phyloP scores from a whole-genome alignment of 1,284 basidiomycete species.

The Chalciporus sp. region DNA sequence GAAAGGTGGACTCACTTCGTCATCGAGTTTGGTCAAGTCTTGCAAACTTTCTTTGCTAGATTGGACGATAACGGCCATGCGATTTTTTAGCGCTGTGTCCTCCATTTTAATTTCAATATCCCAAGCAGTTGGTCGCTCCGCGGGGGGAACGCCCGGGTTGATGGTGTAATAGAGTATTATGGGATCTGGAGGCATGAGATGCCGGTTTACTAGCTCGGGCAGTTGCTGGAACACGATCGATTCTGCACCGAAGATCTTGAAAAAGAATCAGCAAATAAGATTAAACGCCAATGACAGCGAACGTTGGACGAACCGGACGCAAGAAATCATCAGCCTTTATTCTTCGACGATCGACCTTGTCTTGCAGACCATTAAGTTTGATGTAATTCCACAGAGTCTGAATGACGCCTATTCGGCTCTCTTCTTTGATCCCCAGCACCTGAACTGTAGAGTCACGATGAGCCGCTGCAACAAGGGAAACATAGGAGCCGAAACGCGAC shows the following conservation, averaged over 20 bases:
- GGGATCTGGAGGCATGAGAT: conserved; percentile 79
- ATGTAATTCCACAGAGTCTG: conserved; percentile 93
- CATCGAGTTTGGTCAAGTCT: conserved; percentile 79
- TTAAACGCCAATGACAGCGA: neutral
- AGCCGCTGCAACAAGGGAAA: conserved; percentile 7
- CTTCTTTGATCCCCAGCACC: conserved; percentile 83
- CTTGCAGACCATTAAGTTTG: conserved; percentile 85
- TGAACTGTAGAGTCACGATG: conserved; percentile 41
- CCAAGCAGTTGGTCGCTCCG: conserved; percentile 73
- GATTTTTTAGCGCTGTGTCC: conserved; percentile 73
- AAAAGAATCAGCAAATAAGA: neutral
- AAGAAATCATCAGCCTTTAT: conserved; percentile 80
- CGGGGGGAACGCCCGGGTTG: conserved; percentile 57
- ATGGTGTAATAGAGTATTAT: conserved; percentile 82
- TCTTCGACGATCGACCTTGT: conserved; percentile 84
- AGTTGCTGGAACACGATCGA: conserved; percentile 79
- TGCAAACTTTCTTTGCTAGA: conserved; percentile 70
- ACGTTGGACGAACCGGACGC: conserved; percentile 50
- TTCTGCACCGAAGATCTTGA: conserved; percentile 68
- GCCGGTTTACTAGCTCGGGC: conserved; percentile 85
- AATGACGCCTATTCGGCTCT: conserved; percentile 81
- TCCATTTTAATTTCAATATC: conserved; percentile 92
- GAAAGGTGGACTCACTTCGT: conserved; percentile 62
- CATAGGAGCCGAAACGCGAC: neutral
- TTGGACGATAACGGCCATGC: conserved; percentile 78